Conservation (phyloP, 106 monocot genomes). For the Dendrobium chrysotoxum region DNA sequence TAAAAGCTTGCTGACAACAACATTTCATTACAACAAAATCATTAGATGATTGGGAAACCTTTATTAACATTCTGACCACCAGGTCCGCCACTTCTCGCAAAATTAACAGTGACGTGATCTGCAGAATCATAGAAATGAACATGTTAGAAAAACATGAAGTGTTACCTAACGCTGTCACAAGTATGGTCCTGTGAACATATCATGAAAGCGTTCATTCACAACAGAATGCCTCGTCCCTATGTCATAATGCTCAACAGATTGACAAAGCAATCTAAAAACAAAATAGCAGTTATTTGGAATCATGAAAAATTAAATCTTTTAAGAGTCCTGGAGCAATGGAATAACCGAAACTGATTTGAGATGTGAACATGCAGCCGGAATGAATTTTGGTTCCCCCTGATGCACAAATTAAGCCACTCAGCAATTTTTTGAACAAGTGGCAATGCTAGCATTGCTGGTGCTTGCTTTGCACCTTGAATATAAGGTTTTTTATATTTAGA, state of each 20-base stretch:
- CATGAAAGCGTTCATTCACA: neutral
- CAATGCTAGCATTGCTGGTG: neutral
- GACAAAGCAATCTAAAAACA: neutral
- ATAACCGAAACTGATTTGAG: neutral
- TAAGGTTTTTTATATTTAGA: neutral
- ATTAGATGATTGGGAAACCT: constrained; percentile 30
- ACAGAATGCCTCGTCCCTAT: neutral
- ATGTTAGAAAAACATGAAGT: neutral
- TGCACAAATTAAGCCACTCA: neutral
- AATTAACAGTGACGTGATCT: constrained; percentile 90
- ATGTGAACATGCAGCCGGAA: neutral
- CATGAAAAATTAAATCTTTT: neutral
- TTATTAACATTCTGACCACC: constrained; percentile 99
- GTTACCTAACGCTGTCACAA: neutral
- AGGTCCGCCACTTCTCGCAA: constrained; percentile 95
- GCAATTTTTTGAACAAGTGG: neutral
- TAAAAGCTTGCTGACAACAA: neutral
- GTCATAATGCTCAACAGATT: neutral
- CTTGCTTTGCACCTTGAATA: neutral
- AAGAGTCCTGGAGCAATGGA: neutral
- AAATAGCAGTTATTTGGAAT: neutral
- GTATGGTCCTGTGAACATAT: neutral
- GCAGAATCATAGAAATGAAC: constrained; percentile 17
- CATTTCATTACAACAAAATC: neutral
- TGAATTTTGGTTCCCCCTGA: neutral